Evolutionary conservation across 768 basidiomycete species (phyloP).

Genomic region (Tricholoma terreum): DNA sequence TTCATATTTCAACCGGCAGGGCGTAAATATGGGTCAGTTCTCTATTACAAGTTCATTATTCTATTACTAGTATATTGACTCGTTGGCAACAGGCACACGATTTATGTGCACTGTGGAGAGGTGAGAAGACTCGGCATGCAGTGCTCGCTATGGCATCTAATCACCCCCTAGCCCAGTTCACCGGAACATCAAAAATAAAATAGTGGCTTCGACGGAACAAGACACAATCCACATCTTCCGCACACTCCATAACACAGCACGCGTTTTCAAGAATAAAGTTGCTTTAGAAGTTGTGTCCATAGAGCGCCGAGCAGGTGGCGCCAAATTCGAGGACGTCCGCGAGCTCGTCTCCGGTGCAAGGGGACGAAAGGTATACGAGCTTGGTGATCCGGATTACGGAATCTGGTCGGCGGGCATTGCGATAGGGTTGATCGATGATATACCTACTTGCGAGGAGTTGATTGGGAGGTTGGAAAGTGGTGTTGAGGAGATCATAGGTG

Average conservation of each 20-base stretch:
- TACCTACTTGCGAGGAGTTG: constrained; percentile 77
- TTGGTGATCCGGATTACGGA: constrained; percentile 82
- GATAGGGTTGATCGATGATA: constrained; percentile 76
- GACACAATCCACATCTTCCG: constrained; percentile 92
- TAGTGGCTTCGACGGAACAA: constrained; percentile 76
- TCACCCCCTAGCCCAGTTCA: constrained; percentile 64
- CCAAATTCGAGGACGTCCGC: constrained; percentile 81
- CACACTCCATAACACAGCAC: constrained; percentile 76
- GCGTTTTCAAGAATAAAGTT: constrained; percentile 86
- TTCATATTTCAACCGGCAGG: constrained; percentile 40
- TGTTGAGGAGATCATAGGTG: constrained; percentile 62
- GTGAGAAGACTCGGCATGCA: constrained; percentile 29
- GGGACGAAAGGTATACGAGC: constrained; percentile 74
- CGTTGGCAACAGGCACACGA: constrained; percentile 54
- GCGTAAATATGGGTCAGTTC: constrained; percentile 73
- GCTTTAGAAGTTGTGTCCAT: constrained; percentile 81
- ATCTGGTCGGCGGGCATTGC: constrained; percentile 76
- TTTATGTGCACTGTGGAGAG: constrained; percentile 93
- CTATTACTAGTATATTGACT: background rate
- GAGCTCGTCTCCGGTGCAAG: constrained; percentile 73
- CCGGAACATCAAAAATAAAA: constrained; percentile 85
- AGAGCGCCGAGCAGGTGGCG: constrained; percentile 78
- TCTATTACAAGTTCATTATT: constrained; percentile 17
- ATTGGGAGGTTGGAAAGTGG: constrained; percentile 69
- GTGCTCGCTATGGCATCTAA: background rate